Base-by-base conservation (phyloP, 202 grass and related monocot species). In the Cymbopogon flexuosus region DNA sequence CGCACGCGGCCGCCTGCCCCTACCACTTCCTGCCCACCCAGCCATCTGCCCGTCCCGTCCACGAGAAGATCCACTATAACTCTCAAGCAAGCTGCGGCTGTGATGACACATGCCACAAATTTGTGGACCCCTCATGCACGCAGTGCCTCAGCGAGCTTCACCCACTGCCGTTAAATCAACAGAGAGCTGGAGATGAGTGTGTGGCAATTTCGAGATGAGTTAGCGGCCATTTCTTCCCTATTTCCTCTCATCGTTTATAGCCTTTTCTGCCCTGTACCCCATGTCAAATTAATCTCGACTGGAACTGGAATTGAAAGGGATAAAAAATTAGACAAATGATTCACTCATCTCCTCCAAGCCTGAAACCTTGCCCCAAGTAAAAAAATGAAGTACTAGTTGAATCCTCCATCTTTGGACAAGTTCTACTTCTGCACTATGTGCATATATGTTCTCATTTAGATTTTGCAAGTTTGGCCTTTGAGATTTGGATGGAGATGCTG, bases 1-100 rank as follows among this genome's bases (percentile, higher is more conserved):
- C 0, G 3, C 54, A 3, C 0, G 0, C 54, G 1, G 3, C 6
- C 0, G 56, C 56, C 19, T 1, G 0, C 2, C 8, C 3, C 8
- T 0, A 3, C 9, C 1, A 58, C 21, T 58, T 58, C 9, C 8
- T 23, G 9, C 56, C 23, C 56, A 58, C 19, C 56, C 56, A 23
- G 21, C 9, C 56, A 58, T 57, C 54, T 57, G 54, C 18, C 54
- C 3, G 3, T 57, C 54, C 19, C 2, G 8, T 5, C 19, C 8
- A 0, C 3, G 7, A 56, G 52, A 8, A 57, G 54, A 57, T 57
- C 54, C 54, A 10, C 8, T 56, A n/a, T 27, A 27, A 27, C 27
- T 27, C 19, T 23, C 56, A 58, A 58, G 21, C 21, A 11, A 9
- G 21, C 56, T 58, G 56, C 1, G 3, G 56, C 21, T 58, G n/a